Percentiles rank a stretch among this genome's conserved stretches.
phyloP scores from a whole-genome alignment of 352 stramenopile species.

The Elongisporangium prolatum region DNA sequence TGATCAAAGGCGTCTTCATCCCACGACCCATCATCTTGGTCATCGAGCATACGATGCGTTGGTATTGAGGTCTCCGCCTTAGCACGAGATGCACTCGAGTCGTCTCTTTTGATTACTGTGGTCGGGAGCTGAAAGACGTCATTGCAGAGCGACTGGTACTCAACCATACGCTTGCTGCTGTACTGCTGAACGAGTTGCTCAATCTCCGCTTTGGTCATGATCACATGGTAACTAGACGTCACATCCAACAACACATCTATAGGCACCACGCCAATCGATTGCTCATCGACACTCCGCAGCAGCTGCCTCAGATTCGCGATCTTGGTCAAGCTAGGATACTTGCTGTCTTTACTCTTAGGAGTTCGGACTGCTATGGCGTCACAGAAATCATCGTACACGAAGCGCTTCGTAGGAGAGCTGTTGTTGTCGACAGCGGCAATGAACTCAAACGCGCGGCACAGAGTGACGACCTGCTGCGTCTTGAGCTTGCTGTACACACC shows the following conservation, averaged over 20 bases:
- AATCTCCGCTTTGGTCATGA: slow-evolving; percentile 24
- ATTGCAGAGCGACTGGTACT: slow-evolving; percentile 34
- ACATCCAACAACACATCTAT: slow-evolving; percentile 23
- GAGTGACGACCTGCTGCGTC: slow-evolving; percentile 58
- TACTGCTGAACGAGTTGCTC: slow-evolving; percentile 23
- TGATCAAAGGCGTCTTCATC: background rate
- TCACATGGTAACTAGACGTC: slow-evolving; percentile 17
- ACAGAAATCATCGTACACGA: slow-evolving; percentile 61
- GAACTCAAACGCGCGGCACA: slow-evolving; percentile 34
- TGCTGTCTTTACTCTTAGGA: background rate
- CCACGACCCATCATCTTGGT: background rate
- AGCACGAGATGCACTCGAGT: background rate
- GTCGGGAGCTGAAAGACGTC: slow-evolving; percentile 24
- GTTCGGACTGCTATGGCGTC: slow-evolving; percentile 25
- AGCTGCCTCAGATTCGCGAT: slow-evolving; percentile 3
- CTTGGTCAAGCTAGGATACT: background rate
- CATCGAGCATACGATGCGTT: background rate
- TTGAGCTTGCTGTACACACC: slow-evolving; percentile 30
- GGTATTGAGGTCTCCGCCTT: background rate
- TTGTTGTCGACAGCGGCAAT: slow-evolving; percentile 4
- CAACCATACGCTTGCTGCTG: slow-evolving; percentile 24
- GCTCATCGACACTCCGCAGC: background rate
- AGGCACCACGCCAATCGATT: slow-evolving; percentile 10
- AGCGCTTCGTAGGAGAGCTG: slow-evolving; percentile 10
- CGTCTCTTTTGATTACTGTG: background rate